phyloP scores from a whole-genome alignment of 2,329 filamentous ascomycete species.

The Venturia pyrina region DNA sequence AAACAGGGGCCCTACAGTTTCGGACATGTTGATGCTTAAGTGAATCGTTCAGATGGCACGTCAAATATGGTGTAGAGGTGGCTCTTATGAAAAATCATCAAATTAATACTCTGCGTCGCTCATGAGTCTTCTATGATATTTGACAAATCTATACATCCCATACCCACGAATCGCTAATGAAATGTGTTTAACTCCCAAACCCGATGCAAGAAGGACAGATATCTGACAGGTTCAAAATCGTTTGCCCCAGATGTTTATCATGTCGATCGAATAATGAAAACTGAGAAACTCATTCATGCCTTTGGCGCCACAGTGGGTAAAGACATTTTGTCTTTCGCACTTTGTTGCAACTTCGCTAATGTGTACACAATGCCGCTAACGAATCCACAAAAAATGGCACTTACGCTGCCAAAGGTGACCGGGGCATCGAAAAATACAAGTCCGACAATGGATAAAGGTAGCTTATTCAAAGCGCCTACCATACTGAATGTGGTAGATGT shows the following conservation, averaged over 20 bases:
- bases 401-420: slow-evolving; percentile 82
- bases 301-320: slow-evolving; percentile 53
- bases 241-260: neutral
- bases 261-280: neutral
- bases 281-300: neutral
- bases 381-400: slow-evolving; percentile 85
- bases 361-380: slow-evolving; percentile 87
- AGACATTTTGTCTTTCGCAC: slow-evolving; percentile 49
- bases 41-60: too few species aligned
- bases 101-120: neutral
- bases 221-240: neutral
- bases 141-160: neutral
- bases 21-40: too few species aligned
- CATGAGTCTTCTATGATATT: neutral
- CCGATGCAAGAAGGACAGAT: neutral
- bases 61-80: too few species aligned
- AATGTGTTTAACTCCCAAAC: neutral
- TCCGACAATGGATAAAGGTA: slow-evolving; percentile 85
- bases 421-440: slow-evolving; percentile 92
- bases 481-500: slow-evolving; percentile 98
- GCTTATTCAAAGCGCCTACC: slow-evolving; percentile 98
- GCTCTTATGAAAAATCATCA: too few species aligned
- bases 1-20: too few species aligned
- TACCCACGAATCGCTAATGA: neutral
- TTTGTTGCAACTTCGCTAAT: slow-evolving; percentile 74